Conservation (phyloP, 495 filamentous ascomycete genomes). For the Xylaria nigripes region DNA sequence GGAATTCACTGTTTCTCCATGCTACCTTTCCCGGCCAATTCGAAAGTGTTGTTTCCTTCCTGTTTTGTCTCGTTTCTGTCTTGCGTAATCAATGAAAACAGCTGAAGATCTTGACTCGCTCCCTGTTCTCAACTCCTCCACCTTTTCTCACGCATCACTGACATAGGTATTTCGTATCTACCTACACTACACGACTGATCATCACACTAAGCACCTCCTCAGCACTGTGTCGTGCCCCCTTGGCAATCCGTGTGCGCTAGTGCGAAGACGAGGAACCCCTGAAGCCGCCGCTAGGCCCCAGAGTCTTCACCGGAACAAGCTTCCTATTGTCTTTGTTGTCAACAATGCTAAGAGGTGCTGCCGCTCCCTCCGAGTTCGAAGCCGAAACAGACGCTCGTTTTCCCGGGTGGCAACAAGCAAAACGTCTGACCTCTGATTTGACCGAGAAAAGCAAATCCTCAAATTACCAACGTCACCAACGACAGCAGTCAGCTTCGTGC, state of each 20-base stretch:
- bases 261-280: not conserved
- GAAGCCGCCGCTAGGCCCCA: not conserved
- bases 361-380: slow-evolving; percentile 8
- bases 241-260: not conserved
- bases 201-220: too few relatives aligned
- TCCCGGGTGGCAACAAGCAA: not conserved
- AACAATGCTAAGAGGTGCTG: slow-evolving; percentile 38
- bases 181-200: too few relatives aligned
- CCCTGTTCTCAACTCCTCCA: too few relatives aligned
- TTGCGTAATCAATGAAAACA: too few relatives aligned
- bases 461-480: slow-evolving; percentile 28
- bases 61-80: too few relatives aligned
- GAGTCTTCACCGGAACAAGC: not conserved
- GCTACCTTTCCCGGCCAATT: too few relatives aligned
- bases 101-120: too few relatives aligned
- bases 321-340: slow-evolving; percentile 18
- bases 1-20: too few relatives aligned
- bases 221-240: not conserved
- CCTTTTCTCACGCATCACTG: too few relatives aligned
- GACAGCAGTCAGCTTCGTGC: slow-evolving; percentile 37
- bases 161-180: too few relatives aligned
- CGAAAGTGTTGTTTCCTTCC: too few relatives aligned
- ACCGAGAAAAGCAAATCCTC: slow-evolving; percentile 22
- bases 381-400: not conserved
- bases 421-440: not conserved